phyloP scores from a whole-genome alignment of 768 basidiomycete genomes.

The Rhodotorula paludigena region DNA sequence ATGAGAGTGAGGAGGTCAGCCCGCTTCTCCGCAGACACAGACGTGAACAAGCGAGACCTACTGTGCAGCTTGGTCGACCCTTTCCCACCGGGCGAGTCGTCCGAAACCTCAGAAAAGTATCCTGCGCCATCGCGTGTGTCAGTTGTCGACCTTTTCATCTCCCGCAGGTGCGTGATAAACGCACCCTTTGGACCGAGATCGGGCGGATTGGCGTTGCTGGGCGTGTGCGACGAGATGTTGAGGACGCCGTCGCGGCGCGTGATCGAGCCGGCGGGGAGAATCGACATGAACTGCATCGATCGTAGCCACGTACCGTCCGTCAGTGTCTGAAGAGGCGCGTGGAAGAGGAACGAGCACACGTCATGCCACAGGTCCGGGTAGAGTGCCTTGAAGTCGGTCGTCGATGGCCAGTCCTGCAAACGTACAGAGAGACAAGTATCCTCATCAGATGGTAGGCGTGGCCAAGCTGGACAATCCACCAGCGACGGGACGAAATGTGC shows the following conservation, averaged over 20 bases:
- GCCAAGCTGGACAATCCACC: too few relatives aligned
- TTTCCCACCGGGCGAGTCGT: slow-evolving; percentile 62
- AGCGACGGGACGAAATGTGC: neutral
- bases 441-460: too few relatives aligned
- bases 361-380: slow-evolving; percentile 84
- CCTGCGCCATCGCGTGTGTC: neutral
- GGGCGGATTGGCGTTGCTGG: slow-evolving; percentile 67
- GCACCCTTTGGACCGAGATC: slow-evolving; percentile 61
- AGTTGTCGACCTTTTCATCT: slow-evolving; percentile 51
- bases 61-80: slow-evolving; percentile 86
- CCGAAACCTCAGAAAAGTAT: slow-evolving; percentile 59
- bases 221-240: slow-evolving; percentile 87
- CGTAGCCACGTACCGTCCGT: neutral
- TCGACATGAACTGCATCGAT: slow-evolving; percentile 59
- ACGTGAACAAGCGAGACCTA: slow-evolving; percentile 47
- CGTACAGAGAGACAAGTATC: neutral
- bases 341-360: slow-evolving; percentile 11
- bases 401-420: slow-evolving; percentile 85
- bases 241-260: slow-evolving; percentile 82
- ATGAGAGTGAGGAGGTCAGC: neutral
- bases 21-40: neutral
- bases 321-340: too few relatives aligned
- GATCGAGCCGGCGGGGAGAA: slow-evolving; percentile 81
- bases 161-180: slow-evolving; percentile 15
- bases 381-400: slow-evolving; percentile 71